phyloP scores from a whole-genome alignment of 2,329 filamentous ascomycete species.

The Fusarium coicis region DNA sequence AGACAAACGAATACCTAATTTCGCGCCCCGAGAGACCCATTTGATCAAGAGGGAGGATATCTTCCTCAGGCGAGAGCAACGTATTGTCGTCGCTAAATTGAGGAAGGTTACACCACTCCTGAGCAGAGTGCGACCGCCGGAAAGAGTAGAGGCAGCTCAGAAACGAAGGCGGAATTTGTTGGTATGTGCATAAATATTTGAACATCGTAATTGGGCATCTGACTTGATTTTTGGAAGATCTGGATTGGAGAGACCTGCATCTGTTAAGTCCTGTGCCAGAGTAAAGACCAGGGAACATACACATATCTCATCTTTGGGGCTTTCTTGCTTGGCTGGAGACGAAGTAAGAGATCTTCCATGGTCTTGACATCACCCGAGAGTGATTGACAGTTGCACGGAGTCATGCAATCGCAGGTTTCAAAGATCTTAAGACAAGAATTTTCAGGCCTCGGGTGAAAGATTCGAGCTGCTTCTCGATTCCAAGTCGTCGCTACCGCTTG shows the following conservation, averaged over 20 bases:
- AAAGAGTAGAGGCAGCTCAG: conserved; percentile 23
- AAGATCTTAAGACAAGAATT: background rate
- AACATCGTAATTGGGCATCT: conserved; percentile 8
- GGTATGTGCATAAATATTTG: conserved; percentile 26
- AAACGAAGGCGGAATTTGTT: conserved; percentile 14
- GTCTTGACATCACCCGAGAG: background rate
- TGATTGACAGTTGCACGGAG: background rate
- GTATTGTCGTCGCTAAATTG: conserved; percentile 30
- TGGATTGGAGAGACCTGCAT: conserved; percentile 14
- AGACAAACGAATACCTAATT: conserved; percentile 26
- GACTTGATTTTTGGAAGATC: conserved; percentile 7
- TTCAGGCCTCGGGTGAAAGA: background rate
- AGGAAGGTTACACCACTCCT: conserved; percentile 24
- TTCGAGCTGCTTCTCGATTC: background rate
- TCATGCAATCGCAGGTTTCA: background rate
- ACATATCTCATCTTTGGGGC: conserved; percentile 18
- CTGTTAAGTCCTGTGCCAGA: background rate
- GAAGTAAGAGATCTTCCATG: background rate
- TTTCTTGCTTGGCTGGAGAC: background rate
- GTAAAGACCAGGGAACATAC: background rate
- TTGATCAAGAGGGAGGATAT: background rate
- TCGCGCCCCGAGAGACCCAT: conserved; percentile 24
- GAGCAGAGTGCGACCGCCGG: background rate
- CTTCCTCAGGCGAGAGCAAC: background rate
- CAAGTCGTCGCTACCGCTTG: background rate